Percentiles rank a stretch among this genome's conserved stretches.
phyloP scores from a whole-genome alignment of 306 rosid genomes.

The Cotoneaster glaucophyllus region DNA sequence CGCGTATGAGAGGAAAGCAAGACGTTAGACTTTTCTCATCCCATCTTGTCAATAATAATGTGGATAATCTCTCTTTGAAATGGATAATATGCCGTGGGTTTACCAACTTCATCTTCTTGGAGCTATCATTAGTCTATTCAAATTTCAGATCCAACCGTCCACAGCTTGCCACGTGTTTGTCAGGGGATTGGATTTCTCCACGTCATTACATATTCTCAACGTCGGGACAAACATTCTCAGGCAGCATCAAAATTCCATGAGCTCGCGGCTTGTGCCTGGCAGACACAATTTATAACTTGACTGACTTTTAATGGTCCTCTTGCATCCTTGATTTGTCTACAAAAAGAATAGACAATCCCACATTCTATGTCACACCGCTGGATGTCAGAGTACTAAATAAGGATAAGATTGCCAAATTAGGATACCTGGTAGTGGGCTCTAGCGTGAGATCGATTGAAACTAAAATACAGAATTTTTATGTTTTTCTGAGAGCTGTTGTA shows the following conservation, averaged over 20 bases:
- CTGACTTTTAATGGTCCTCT: not conserved
- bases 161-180: not conserved
- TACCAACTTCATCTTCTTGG: not conserved
- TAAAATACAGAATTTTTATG: no score
- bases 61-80: not conserved
- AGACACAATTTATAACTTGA: not conserved
- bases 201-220: not conserved
- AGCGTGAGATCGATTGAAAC: not conserved
- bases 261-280: not conserved
- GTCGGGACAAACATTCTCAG: not conserved
- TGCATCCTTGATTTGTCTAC: not conserved
- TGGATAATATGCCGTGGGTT: not conserved
- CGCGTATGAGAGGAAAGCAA: not conserved
- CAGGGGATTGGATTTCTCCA: not conserved
- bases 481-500: no score
- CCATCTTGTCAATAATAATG: not conserved
- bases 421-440: fast-evolving
- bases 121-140: not conserved
- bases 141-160: not conserved
- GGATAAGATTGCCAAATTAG: not conserved
- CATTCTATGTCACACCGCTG: no score
- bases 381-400: no score
- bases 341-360: not conserved
- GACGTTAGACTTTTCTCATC: not conserved
- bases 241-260: not conserved